Evolutionary conservation across 352 stramenopile species (phyloP).

Genomic region (Phytophthora fragariae): DNA sequence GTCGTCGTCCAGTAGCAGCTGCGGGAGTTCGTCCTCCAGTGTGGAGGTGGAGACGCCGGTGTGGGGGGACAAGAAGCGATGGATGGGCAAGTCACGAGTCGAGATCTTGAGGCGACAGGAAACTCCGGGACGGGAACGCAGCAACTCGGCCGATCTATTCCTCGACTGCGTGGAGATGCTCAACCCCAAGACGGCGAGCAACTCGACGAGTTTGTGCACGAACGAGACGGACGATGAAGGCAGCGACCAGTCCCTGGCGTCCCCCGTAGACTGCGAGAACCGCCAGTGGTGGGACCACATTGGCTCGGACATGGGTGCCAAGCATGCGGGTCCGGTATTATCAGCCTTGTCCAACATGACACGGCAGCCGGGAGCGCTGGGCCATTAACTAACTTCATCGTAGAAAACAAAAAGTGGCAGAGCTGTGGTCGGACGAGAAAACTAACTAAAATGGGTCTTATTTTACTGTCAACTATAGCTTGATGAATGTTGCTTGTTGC

Average conservation of each 20-base stretch:
- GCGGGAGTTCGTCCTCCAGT: constrained; percentile 4
- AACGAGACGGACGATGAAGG: constrained; percentile 43
- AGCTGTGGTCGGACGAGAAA: neutral
- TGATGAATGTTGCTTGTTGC: too few species aligned
- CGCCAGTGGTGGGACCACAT: constrained; percentile 37
- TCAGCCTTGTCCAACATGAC: neutral
- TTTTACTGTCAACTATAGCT: constrained; percentile 1
- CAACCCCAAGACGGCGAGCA: constrained; percentile 47
- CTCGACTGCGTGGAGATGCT: constrained; percentile 81
- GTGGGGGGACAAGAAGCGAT: constrained; percentile 24
- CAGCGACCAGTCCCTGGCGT: constrained; percentile 30
- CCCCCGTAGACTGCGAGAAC: constrained; percentile 30
- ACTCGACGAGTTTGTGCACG: neutral
- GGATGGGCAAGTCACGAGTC: constrained; percentile 56
- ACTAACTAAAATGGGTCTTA: constrained; percentile 20
- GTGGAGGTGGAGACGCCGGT: constrained; percentile 7
- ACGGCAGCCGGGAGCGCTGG: constrained; percentile 15
- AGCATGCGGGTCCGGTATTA: constrained; percentile 16
- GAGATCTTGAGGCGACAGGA: constrained; percentile 47
- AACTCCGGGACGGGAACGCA: constrained; percentile 52
- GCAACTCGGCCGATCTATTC: constrained; percentile 85
- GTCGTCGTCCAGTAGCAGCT: constrained; percentile 28
- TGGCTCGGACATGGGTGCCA: constrained; percentile 11
- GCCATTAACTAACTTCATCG: constrained; percentile 5
- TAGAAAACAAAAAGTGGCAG: neutral